Evolutionary conservation across 257 asterid species (phyloP), one percentile per base, ranked within the genome.

Genomic region (Vinca minor): DNA sequence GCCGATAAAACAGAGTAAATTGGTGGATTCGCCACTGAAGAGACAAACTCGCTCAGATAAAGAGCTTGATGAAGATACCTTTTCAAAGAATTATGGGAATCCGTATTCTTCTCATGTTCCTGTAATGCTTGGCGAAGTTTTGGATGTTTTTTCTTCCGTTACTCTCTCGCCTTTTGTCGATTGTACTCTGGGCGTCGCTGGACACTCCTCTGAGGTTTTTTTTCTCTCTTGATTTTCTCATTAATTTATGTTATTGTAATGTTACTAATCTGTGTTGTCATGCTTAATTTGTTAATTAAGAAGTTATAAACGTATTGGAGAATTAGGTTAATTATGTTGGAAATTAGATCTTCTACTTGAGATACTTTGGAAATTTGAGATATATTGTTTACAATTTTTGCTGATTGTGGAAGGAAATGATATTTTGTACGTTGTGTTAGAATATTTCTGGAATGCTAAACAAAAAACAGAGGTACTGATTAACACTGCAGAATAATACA

Each of bases 101-200:
- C 93, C 72, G 13, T 70, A 47, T 69, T 64, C 81, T 59, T 73
- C 83, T 49, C 98, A 91, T 74, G 87, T 85, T 52, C 96, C 98
- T 31, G 98, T 91, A 52, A 41, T 88, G 87, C 81, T 88, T 13
- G 96, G 93, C 8, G 98, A 91, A 80, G 93, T 88, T 35, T 75
- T 91, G 65, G 96, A 91, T 69, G 89, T 76, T 13, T 88, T 91
- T 63, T 63, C 89, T 57, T 78, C 92, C 13, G 59, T 75, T 5
- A 60, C 72, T 55, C 95, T 88, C 66, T 75, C 74, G 18, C 86
- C 96, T 8, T 92, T 92, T 76, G 93, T 87, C 66, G 98, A 92
- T 62, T 92, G 98, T 59, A 92, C 98, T 28, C 96, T 92, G 15
- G 98, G 98, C 26, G 96, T 95, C 34, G 98, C 87, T 10, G 96